Evolutionary conservation across 495 filamentous ascomycete species (phyloP).

Genomic region (Daldinia concentrica): DNA sequence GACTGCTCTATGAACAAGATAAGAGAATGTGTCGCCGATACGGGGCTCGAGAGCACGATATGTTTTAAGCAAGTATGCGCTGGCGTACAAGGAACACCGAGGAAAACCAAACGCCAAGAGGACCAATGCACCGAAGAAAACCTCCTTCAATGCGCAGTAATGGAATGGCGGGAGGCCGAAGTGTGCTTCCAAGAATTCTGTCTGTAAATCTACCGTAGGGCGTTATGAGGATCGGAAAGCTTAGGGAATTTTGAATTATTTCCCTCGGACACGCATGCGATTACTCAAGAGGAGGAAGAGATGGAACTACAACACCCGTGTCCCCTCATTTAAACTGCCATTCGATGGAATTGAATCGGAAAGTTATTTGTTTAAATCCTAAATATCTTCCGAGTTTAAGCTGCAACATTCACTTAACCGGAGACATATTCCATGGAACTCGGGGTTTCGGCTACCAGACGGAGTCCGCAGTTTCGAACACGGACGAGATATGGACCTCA

Average conservation of each 20-base stretch:
- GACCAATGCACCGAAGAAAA: conserved; percentile 42
- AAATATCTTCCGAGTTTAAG: neutral
- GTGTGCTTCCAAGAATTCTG: conserved; percentile 40
- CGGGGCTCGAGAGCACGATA: conserved; percentile 37
- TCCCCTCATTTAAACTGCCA: neutral
- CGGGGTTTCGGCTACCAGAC: too few relatives aligned
- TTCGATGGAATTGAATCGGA: neutral
- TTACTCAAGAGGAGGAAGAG: neutral
- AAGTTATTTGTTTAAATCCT: neutral
- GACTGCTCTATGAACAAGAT: conserved; percentile 28
- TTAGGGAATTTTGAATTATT: neutral
- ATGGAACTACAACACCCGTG: neutral
- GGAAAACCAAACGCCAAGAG: conserved; percentile 30
- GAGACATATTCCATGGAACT: neutral
- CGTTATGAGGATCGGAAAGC: neutral
- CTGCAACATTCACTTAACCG: neutral
- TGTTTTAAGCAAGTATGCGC: conserved; percentile 38
- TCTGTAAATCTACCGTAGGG: conserved; percentile 14
- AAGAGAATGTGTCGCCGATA: conserved; percentile 33
- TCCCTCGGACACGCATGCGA: neutral
- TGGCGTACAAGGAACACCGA: neutral
- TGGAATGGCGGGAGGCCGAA: conserved; percentile 38
- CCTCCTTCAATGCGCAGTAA: conserved; percentile 33
- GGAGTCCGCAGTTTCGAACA: neutral
- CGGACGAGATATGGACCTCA: neutral